Base-by-base conservation (phyloP, 2,329 filamentous ascomycete genomes). In the Alternaria ethzedia region DNA sequence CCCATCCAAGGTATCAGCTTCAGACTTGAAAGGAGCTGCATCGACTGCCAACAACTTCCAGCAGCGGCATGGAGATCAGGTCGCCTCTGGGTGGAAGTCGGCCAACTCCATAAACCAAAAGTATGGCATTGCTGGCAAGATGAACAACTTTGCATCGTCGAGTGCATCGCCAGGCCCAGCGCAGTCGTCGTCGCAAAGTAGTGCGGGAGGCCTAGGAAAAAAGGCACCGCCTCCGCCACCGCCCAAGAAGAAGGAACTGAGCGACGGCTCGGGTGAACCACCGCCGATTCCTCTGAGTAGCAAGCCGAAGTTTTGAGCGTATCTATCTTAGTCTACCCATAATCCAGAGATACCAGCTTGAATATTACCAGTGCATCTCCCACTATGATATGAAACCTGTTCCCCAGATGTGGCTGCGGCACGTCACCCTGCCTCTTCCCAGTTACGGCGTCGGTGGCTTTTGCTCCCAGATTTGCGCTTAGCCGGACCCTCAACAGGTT, bases 1-100 rank as follows among this genome's bases (percentile, higher is more conserved):
- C 69, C 88, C 89, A 2, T 85, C 86, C 4, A 86, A 86, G 2
- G 87, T 90, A 2, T 89, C 87, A 0, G 67, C 89, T 3, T 80
- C 86, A 5, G 88, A 92, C 71, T 83, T 86, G 9, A 84, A 82
- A 62, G 80, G 83, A 43, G 86, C 88, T 13, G 89, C 87, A 2
- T 83, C 84, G 26, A 91, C 88, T 41, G 86, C 86, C 43, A 89
- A 88, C 65, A 90, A 90, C 73, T 91, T 93, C 77, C 88, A 89
- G 13, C 87, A 92, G 74, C 82, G 89, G 26, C 90, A 93, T 70
- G 87, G 89, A 4, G 90, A 90, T 17, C 88, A 92, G 75, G 86
- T 91, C 6, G 85, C 87, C 2, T 81, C 86, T 6, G 90, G 90
- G 0, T 83, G 85, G 70, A 82, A 84, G 71, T 84, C 83, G 20